A percentile compares a stretch with the other conserved stretches of the same genome.
phyloP scores from a whole-genome alignment of 257 asterid genomes.

The Asclepias syriaca region DNA sequence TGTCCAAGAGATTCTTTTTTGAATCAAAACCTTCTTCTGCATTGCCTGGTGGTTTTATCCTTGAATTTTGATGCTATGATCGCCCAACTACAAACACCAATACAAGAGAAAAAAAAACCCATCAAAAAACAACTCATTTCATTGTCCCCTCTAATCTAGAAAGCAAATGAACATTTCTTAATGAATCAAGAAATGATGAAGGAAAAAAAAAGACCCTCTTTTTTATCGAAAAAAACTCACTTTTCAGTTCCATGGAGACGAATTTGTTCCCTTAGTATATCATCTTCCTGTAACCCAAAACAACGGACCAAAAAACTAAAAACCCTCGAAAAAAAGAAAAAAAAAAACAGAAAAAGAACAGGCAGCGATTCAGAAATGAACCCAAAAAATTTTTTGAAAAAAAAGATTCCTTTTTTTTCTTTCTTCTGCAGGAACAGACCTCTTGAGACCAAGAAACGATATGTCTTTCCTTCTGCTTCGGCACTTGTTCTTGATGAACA shows the following conservation, averaged over 20 bases:
- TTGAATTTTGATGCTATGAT: constrained; percentile 84
- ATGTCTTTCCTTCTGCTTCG: constrained; percentile 83
- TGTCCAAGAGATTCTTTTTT: constrained; percentile 23
- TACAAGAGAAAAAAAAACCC: constrained; percentile 14
- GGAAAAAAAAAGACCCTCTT: neutral
- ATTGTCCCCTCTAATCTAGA: constrained; percentile 7
- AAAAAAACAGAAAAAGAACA: neutral
- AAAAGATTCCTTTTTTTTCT: neutral
- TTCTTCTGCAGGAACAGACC: constrained; percentile 40
- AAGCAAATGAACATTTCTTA: neutral
- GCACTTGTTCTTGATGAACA: constrained; percentile 22
- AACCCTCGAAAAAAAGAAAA: neutral
- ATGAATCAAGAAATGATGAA: neutral
- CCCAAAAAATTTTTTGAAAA: neutral
- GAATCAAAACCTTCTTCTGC: constrained; percentile 81
- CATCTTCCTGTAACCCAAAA: constrained; percentile 74
- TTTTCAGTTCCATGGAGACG: constrained; percentile 86
- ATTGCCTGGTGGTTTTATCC: constrained; percentile 97
- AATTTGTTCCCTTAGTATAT: constrained; percentile 89
- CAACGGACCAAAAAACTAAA: constrained; percentile 14
- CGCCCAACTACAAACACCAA: constrained; percentile 64
- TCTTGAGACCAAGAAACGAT: constrained; percentile 99
- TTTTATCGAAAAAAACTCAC: constrained; percentile 21
- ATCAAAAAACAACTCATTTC: constrained; percentile 9
- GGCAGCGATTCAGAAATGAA: neutral